Evolutionary conservation across 345 rosid genomes (phyloP), one percentile per base, ranked within the genome.

Genomic region (Hibiscus trionum): DNA sequence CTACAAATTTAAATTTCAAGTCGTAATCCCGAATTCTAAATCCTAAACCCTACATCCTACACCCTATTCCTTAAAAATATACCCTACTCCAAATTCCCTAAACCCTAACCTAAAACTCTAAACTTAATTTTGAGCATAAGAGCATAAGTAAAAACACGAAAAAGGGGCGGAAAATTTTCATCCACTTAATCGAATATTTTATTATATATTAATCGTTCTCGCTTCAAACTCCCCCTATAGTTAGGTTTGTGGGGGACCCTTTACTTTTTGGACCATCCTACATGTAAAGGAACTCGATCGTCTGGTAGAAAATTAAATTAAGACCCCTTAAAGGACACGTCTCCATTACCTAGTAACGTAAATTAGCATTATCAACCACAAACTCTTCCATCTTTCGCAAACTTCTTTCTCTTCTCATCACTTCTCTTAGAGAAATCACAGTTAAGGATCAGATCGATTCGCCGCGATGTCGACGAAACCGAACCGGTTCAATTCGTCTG

Each of bases 341-440:
- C 67, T 67, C 78, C 69, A 78, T 82, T 80, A 66, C 81, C 79
- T 53, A 66, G 26, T 56, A 70, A 67, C 80, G 55, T 49, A 49
- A 78, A 78, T 78, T 2, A 59, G 61, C 61, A 37, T n/a, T 44
- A 14, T 11, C 50, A 37, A 42, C 21, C 26, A 3, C 5, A 0
- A 26, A 2, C 61, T 16, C 50, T 16, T 39, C 60, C 60, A 61
- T 53, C 42, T 2, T n/a, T 71, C 52, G 37, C 72, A 55, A 62
- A 49, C 19, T 59, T 27, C 37, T 14, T 52, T 7, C 0, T 52
- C 56, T 4, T 52, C 21, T 4, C 1, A 42, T 1, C 11, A 4
- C 10, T 4, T 42, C 3, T 42, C 46, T 10, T 6, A 37, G 9
- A 6, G 2, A 1, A 4, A 37, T 37, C 9, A 37, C 42, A 33